Percentiles rank a stretch among this genome's conserved stretches.
These are phyloP conservation scores for Sanghuangporus weigelae DNA, from an alignment of 1,284 basidiomycete genomes.

Conservation along the genomic window DNA sequence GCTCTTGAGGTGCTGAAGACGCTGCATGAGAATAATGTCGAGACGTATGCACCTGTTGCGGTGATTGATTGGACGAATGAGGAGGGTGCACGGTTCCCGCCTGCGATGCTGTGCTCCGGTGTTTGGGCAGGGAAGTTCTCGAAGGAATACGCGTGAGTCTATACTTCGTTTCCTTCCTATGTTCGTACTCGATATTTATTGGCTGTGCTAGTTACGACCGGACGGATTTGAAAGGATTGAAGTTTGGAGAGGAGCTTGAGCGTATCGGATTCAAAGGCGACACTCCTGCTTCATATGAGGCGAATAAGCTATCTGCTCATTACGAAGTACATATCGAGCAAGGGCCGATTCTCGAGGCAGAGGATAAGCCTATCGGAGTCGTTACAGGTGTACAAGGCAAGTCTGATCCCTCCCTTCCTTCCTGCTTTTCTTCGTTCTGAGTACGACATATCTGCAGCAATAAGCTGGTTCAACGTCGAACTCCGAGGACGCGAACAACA, in stretches of 20 bases:
- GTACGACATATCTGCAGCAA: constrained; percentile 7
- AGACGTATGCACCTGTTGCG: constrained; percentile 22
- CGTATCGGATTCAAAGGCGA: constrained; percentile 23
- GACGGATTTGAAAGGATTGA: constrained; percentile 19
- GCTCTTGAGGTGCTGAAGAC: constrained; percentile 23
- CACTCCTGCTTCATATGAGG: constrained; percentile 18
- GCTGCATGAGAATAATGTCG: constrained; percentile 22
- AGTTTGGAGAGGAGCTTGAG: constrained; percentile 20
- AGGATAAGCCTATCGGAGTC: constrained; percentile 20
- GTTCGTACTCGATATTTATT: too few species aligned
- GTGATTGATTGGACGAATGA: constrained; percentile 26
- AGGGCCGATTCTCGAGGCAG: constrained; percentile 23
- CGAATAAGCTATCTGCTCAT: constrained; percentile 22
- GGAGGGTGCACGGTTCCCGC: constrained; percentile 25
- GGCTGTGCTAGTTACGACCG: constrained; percentile 15
- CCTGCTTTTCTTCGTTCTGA: not conserved
- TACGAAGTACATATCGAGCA: constrained; percentile 27
- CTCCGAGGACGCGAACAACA: constrained; percentile 24
- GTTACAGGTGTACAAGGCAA: constrained; percentile 22
- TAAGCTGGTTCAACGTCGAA: constrained; percentile 24
- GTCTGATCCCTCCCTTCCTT: not conserved
- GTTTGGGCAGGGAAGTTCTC: constrained; percentile 23
- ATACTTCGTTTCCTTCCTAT: too few species aligned
- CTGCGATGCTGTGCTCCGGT: constrained; percentile 20
- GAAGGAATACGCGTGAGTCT: constrained; percentile 18